Percentiles rank a stretch among this genome's conserved stretches.
Conservation (phyloP, 768 basidiomycete genomes). For the Podaxis carcinomalis region DNA sequence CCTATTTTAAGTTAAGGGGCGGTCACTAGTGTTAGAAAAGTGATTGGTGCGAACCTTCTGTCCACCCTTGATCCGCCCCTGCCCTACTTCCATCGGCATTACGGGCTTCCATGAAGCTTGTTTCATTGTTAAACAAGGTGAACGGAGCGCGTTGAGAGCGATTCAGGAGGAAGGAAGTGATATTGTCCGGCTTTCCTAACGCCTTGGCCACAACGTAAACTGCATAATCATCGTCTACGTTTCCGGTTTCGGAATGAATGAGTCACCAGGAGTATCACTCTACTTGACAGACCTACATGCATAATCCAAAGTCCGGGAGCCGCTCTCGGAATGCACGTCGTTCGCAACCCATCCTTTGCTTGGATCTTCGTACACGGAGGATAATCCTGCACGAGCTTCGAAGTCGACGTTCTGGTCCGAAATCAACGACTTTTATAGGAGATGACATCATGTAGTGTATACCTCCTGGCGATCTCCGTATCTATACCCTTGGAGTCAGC, state of each 20-base stretch:
- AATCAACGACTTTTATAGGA: not conserved
- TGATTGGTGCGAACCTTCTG: slow-evolving; percentile 48
- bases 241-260: not conserved
- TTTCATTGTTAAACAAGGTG: slow-evolving; percentile 59
- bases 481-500: not conserved
- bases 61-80: slow-evolving; percentile 69
- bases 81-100: slow-evolving; percentile 68
- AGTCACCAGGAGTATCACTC: not conserved
- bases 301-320: slow-evolving; percentile 74
- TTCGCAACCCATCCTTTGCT: slow-evolving; percentile 70
- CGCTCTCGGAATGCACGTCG: slow-evolving; percentile 75
- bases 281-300: slow-evolving; percentile 45
- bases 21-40: not conserved
- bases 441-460: slow-evolving; percentile 3
- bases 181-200: slow-evolving; percentile 46
- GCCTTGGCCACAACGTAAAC: slow-evolving; percentile 55
- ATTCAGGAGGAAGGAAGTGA: slow-evolving; percentile 41
- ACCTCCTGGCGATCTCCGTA: slow-evolving; percentile 65
- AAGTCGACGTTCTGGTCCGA: slow-evolving; percentile 57
- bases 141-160: slow-evolving; percentile 54
- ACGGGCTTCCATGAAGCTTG: slow-evolving; percentile 80
- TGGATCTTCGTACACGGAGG: slow-evolving; percentile 50
- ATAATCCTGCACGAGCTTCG: slow-evolving; percentile 76
- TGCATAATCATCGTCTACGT: slow-evolving; percentile 72
- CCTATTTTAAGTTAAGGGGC: slow-evolving; percentile 19